Conservation (phyloP, 495 filamentous ascomycete genomes). For the Neurospora hispaniola region DNA sequence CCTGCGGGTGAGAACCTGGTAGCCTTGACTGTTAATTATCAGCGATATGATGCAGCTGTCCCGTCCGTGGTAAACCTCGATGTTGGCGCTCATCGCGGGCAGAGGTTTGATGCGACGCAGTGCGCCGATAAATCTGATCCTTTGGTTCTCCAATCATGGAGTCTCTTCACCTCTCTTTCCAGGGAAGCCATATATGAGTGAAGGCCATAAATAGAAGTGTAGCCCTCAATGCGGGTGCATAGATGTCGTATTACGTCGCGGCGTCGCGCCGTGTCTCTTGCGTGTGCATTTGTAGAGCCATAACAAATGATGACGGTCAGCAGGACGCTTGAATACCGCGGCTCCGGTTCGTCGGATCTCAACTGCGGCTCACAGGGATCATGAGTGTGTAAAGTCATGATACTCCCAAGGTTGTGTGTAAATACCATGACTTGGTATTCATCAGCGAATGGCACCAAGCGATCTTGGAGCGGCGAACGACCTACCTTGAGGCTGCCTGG, state of each 20-base stretch:
- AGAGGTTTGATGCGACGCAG: constrained; percentile 15
- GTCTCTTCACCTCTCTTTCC: neutral
- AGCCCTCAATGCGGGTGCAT: constrained; percentile 5
- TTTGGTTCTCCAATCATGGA: constrained; percentile 6
- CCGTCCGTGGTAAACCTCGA: constrained; percentile 3
- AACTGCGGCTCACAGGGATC: neutral
- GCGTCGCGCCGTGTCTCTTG: constrained; percentile 8
- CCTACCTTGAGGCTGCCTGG: neutral
- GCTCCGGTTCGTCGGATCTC: neutral
- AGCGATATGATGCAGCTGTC: neutral
- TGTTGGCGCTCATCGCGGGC: constrained; percentile 5
- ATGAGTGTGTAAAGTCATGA: neutral
- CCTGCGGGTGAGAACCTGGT: neutral
- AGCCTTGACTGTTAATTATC: neutral
- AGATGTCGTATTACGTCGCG: constrained; percentile 8
- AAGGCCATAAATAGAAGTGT: constrained; percentile 16
- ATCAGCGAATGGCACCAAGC: neutral
- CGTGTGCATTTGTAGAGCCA: neutral
- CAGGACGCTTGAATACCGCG: neutral
- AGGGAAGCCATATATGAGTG: constrained; percentile 6
- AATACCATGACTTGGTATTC: neutral
- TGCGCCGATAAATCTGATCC: neutral
- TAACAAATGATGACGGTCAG: neutral
- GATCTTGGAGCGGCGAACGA: neutral
- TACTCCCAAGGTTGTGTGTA: neutral